Evolutionary conservation across 108 stramenopile genomes (phyloP), one percentile per base, ranked within the genome.

Genomic region (Discostella pseudostelligera): DNA sequence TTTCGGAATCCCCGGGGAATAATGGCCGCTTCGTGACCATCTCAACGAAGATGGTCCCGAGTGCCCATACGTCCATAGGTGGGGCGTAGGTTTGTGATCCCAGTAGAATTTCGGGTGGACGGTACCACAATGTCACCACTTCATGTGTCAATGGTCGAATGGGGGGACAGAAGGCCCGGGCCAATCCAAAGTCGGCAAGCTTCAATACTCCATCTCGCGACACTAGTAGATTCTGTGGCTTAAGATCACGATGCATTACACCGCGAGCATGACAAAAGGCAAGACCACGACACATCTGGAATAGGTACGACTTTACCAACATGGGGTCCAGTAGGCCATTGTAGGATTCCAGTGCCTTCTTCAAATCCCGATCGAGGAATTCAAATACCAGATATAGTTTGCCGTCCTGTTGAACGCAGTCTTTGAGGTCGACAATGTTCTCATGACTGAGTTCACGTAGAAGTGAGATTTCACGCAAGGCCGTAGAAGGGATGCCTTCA

Each of bases 81-180:
- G 96, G 92, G 13, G 92, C 87, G 79, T 99, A 99, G 6, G 82
- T 90, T 62, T 90, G 87, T 9, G 82, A 84, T 39, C 97, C 97
- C 11, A 97, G 80, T 25, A 97, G 71, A 43, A 99, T 94, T 72
- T 99, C 98, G 7, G 98, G 97, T 10, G 97, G 94, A 12, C 99
- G 92, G 78, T 99, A 99, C 97, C 97, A 99, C 39, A 97, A 86
- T 21, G 99, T 99, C 19, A 99, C 96, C 28, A 99, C 98, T 67
- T 97, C 94, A 65, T 96, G 96, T 17, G 96, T 97, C 63, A 92
- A 72, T 3, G 91, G 88, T 11, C 87, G 83, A 46, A 94, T 88
- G 4, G 97, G 97, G 20, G 94, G 94, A 57, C 94, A 94, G 67
- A 97, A 98, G 21, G 98, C 96, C 19, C 98, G 80, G 2, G 98